Percentiles rank a stretch among this genome's conserved stretches.
Evolutionary conservation across 306 rosid species (phyloP).

Genomic region (Datisca glomerata): DNA sequence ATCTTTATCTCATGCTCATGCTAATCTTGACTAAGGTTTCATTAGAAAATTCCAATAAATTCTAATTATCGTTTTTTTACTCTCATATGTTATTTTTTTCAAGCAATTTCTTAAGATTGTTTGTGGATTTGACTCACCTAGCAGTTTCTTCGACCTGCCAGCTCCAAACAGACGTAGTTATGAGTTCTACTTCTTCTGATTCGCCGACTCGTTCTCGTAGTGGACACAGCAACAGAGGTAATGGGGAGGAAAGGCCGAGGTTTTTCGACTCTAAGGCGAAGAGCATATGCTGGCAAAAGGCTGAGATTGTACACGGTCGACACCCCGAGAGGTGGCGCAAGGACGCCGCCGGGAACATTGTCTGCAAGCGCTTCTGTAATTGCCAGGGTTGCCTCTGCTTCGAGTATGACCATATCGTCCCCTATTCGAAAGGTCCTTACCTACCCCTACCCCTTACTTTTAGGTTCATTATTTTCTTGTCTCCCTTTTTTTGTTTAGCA

Average conservation of each 20-base stretch:
- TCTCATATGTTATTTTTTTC: too few species aligned
- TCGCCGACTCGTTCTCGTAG: constrained; percentile 42
- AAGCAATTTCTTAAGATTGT: too few species aligned
- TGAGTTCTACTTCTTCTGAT: constrained; percentile 34
- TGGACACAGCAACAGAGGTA: neutral
- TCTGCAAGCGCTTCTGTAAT: constrained; percentile 85
- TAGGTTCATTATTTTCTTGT: too few species aligned
- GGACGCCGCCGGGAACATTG: constrained; percentile 83
- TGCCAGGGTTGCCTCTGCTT: constrained; percentile 93
- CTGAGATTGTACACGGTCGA: constrained; percentile 63
- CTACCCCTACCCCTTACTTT: neutral
- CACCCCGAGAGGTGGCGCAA: constrained; percentile 96
- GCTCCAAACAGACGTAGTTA: too few species aligned
- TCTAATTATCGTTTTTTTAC: too few species aligned
- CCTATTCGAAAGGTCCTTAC: constrained; percentile 65
- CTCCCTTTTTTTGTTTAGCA: too few species aligned
- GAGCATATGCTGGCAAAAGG: constrained; percentile 57
- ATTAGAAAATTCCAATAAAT: too few species aligned
- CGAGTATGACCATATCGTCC: constrained; percentile 84
- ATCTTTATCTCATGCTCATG: too few species aligned
- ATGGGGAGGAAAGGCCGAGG: constrained; percentile 43
- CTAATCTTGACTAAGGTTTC: too few species aligned
- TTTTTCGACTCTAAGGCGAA: constrained; percentile 57
- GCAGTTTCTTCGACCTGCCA: too few species aligned
- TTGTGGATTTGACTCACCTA: too few species aligned